These are phyloP conservation scores for Lineolata rhizophorae DNA, from an alignment of 495 filamentous ascomycete species.

Conservation along the genomic window DNA sequence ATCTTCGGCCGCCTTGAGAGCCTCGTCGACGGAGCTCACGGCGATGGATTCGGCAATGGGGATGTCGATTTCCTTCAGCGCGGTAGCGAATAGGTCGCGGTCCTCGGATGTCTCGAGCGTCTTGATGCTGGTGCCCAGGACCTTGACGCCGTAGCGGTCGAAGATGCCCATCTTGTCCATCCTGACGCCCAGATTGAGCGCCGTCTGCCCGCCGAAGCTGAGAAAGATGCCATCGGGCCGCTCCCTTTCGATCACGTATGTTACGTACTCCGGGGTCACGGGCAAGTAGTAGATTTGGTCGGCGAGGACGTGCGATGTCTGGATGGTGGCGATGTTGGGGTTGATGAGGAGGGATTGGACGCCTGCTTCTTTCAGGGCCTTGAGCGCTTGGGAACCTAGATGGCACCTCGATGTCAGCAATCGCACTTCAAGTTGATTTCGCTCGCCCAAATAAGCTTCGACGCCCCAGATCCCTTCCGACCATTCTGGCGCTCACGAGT, in stretches of 20 bases:
- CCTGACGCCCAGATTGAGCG: conserved; percentile 84
- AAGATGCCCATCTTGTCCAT: conserved; percentile 95
- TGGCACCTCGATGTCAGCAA: neutral
- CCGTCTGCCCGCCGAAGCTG: conserved; percentile 92
- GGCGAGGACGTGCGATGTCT: conserved; percentile 90
- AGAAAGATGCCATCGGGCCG: conserved; percentile 89
- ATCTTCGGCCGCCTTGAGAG: conserved; percentile 58
- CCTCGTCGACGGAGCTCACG: conserved; percentile 74
- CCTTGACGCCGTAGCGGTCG: conserved; percentile 81
- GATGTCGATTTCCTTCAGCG: conserved; percentile 81
- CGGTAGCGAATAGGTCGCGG: conserved; percentile 84
- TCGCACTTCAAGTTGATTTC: neutral
- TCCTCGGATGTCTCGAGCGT: conserved; percentile 91
- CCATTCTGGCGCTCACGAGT: neutral
- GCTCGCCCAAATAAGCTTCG: neutral
- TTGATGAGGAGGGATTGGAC: conserved; percentile 93
- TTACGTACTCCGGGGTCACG: conserved; percentile 91
- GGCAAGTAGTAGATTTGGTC: conserved; percentile 97
- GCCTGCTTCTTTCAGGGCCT: conserved; percentile 74
- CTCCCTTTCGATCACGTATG: conserved; percentile 85
- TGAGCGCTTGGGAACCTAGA: conserved; percentile 72
- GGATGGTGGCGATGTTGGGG: conserved; percentile 96
- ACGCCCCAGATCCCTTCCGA: neutral
- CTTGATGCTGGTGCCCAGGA: conserved; percentile 83
- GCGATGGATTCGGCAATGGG: conserved; percentile 92